These are phyloP conservation scores for Berberis thunbergii DNA, from an alignment of 164 flowering plant species.

Conservation along the genomic window DNA sequence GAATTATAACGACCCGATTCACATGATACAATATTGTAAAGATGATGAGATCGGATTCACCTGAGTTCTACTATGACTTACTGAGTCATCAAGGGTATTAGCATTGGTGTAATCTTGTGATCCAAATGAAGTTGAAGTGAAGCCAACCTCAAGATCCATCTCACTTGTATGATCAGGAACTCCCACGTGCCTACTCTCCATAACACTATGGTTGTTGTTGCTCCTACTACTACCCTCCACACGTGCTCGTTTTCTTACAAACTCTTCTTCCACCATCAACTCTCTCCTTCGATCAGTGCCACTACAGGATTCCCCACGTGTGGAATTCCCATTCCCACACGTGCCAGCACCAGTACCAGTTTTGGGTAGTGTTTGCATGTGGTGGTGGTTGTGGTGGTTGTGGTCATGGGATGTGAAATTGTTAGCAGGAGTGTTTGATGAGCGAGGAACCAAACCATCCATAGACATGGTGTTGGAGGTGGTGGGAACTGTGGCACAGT, in stretches of 20 bases:
- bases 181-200: too few relatives aligned
- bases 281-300: too few relatives aligned
- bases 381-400: too few relatives aligned
- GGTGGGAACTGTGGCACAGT: constrained; percentile 3
- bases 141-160: too few relatives aligned
- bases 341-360: too few relatives aligned
- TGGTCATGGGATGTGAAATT: too few relatives aligned
- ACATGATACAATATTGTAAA: not conserved
- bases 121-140: not conserved
- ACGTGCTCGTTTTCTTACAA: constrained; percentile 4
- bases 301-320: too few relatives aligned
- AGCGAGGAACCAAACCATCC: constrained; percentile 46
- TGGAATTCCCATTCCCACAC: too few relatives aligned
- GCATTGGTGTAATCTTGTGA: constrained; percentile 25
- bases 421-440: too few relatives aligned
- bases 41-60: constrained; percentile 6
- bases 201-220: constrained; percentile 26
- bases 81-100: constrained; percentile 44
- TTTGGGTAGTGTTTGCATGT: too few relatives aligned
- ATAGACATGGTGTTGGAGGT: constrained; percentile 13
- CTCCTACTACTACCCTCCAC: constrained; percentile 19
- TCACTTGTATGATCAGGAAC: too few relatives aligned
- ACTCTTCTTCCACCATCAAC: not conserved
- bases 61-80: constrained; percentile 47
- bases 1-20: too few relatives aligned